Base-by-base conservation (phyloP, 345 rosid genomes). In the Erodium maritimum region DNA sequence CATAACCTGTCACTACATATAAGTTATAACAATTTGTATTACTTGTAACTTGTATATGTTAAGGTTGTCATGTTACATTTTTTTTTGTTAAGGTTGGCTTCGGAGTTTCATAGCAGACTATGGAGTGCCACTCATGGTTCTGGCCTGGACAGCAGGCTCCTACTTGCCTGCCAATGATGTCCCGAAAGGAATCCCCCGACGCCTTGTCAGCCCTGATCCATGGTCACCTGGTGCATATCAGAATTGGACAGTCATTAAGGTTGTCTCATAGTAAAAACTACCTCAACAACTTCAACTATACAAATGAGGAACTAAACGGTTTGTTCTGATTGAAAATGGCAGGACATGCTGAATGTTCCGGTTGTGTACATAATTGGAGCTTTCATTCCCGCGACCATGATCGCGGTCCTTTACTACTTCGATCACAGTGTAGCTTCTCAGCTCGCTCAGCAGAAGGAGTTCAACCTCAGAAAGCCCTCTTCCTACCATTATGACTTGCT, bases 371-470 rank as follows among this genome's bases (percentile, higher is more conserved):
- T 91, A 67, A 79, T 91, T 61, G 96, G 96, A 70, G 94, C 98
- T 19, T 79, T 91, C 64, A 82, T 91, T 72, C 98, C 98, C 1
- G 95, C 98, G 61, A 84, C 95, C 42, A 91, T 91, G 98, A 91
- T 91, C 56, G 96, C 98, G 1, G 98, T 91, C 50, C 86, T 91
- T 33, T 91, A 91, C 68, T 91, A 91, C 67, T 91, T 91, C 42
- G 98, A 91, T 64, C 98, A 91, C 64, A 91, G 98, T 33, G 98
- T 91, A 58, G 98, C 98, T 42, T 91, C 98, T 46, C 98, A 91
- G 69, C 90, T 91, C 60, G 90, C 98, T 5, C 96, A 91, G 61
- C 98, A 88, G 73, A 77, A 86, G 58, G 98, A 91, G 62, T 89
- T 87, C 74, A 93, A 93, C 77, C 69, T 93, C 72, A 93, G 86